A percentile compares a stretch with the other conserved stretches of the same genome.
These are phyloP conservation scores for Zygotorulaspora chibaensis DNA, from an alignment of 805 yeast genomes.

Conservation along the genomic window DNA sequence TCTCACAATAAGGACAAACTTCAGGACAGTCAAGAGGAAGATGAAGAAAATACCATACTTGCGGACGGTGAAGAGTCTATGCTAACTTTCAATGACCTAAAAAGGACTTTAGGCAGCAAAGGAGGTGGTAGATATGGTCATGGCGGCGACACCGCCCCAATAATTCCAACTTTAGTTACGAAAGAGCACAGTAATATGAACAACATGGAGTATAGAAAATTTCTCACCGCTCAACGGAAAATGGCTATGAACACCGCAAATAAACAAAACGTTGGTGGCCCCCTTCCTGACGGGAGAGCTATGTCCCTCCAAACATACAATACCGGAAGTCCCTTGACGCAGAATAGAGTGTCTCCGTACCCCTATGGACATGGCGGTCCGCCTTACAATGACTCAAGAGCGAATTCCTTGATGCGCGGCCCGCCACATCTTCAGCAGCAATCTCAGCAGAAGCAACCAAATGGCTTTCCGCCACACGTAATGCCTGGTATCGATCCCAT, in stretches of 20 bases:
- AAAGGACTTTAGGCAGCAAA: constrained; percentile 58
- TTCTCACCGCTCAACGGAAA: constrained; percentile 64
- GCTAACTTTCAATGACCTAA: constrained; percentile 60
- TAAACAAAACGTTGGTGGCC: constrained; percentile 18
- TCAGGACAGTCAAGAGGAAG: constrained; percentile 38
- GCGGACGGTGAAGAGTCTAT: constrained; percentile 35
- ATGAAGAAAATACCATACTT: constrained; percentile 35
- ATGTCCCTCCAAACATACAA: constrained; percentile 40
- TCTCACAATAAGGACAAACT: constrained; percentile 15
- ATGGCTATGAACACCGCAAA: constrained; percentile 46
- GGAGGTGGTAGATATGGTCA: constrained; percentile 54
- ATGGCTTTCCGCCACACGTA: neutral
- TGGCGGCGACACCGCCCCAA: constrained; percentile 61
- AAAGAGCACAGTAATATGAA: constrained; percentile 35
- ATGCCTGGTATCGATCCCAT: neutral
- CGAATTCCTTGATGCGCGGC: constrained; percentile 15
- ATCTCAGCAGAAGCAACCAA: constrained; percentile 9
- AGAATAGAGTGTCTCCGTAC: constrained; percentile 4
- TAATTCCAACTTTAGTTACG: constrained; percentile 63
- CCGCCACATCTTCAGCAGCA: constrained; percentile 10
- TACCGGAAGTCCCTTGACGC: constrained; percentile 11
- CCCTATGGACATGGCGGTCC: constrained; percentile 1
- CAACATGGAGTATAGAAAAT: constrained; percentile 64
- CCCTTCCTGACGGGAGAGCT: constrained; percentile 38
- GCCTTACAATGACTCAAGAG: constrained; percentile 2